Percentiles rank a stretch among this genome's conserved stretches.
Evolutionary conservation across 1,284 basidiomycete genomes (phyloP).

Genomic region (Ustilago shanxiensis): DNA sequence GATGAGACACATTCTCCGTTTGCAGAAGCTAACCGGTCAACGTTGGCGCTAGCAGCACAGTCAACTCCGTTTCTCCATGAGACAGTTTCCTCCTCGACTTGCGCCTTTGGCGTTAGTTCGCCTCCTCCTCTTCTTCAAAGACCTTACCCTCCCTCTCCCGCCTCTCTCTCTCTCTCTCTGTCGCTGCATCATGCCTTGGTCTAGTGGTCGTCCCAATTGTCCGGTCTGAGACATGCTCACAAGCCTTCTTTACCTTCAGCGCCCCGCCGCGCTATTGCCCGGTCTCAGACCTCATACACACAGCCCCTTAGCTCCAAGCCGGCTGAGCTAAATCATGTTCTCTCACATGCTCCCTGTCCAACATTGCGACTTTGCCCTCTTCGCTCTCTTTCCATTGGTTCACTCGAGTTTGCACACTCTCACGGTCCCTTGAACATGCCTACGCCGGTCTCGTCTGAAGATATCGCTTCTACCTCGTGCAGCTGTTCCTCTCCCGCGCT

Average conservation of each 20-base stretch:
- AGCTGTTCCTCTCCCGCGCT: not conserved
- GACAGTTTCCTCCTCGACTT: not conserved
- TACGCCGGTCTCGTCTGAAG: not conserved
- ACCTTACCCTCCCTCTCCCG: not conserved
- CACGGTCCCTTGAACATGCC: not conserved
- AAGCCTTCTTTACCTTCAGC: conserved; percentile 3
- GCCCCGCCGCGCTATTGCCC: conserved; percentile 2
- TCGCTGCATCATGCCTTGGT: not conserved
- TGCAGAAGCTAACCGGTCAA: conserved; percentile 1
- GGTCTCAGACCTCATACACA: not conserved
- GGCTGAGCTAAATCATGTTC: not conserved
- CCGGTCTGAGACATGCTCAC: conserved; percentile 1
- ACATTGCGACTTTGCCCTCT: not conserved
- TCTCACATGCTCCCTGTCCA: not conserved
- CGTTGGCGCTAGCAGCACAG: not conserved
- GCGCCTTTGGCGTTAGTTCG: conserved; percentile 2
- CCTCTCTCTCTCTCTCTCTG: not conserved
- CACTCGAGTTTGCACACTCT: not conserved
- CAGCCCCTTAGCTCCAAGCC: not conserved
- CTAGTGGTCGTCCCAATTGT: not conserved
- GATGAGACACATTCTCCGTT: too few relatives aligned
- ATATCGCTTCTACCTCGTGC: conserved; percentile 1
- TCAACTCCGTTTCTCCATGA: not conserved
- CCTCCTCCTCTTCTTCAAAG: not conserved
- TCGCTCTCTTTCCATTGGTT: not conserved